Evolutionary conservation across 73 alveolate species (phyloP).

Genomic region (Loxodes magnus): DNA sequence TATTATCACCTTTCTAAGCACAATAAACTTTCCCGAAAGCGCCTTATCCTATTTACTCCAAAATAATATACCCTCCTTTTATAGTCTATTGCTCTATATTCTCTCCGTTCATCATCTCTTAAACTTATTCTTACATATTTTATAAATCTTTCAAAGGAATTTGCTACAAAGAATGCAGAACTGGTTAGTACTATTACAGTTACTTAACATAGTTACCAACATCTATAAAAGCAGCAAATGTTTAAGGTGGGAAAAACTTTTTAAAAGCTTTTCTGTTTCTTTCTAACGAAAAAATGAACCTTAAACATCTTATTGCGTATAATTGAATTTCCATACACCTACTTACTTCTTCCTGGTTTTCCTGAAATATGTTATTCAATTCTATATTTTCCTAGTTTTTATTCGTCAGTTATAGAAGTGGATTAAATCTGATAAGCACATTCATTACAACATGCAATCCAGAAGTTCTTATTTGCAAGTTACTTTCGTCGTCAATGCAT

Average conservation of each 20-base stretch:
- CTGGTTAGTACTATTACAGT: slow-evolving; percentile 36
- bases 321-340: slow-evolving; percentile 8
- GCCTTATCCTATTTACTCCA: slow-evolving; percentile 79
- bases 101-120: slow-evolving; percentile 21
- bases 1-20: slow-evolving; percentile 53
- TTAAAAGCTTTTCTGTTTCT: slow-evolving; percentile 26
- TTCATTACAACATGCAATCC: slow-evolving; percentile 37
- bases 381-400: slow-evolving; percentile 19
- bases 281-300: slow-evolving; percentile 29
- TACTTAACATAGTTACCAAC: slow-evolving; percentile 65
- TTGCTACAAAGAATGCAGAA: slow-evolving; percentile 17
- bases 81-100: slow-evolving; percentile 18
- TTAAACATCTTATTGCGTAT: slow-evolving; percentile 2
- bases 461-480: slow-evolving; percentile 33
- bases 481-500: slow-evolving; percentile 40
- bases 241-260: slow-evolving; percentile 21
- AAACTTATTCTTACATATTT: slow-evolving; percentile 31
- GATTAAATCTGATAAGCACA: slow-evolving; percentile 3
- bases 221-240: slow-evolving; percentile 66
- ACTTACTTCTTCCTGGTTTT: slow-evolving; percentile 16
- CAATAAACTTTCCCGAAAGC: slow-evolving; percentile 81
- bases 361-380: slow-evolving; percentile 17
- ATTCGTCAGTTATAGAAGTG: slow-evolving; percentile 10
- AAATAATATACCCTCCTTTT: slow-evolving; percentile 48
- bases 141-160: slow-evolving; percentile 18